phyloP scores from a whole-genome alignment of 2,329 filamentous ascomycete genomes.

The Colletotrichum sp. region DNA sequence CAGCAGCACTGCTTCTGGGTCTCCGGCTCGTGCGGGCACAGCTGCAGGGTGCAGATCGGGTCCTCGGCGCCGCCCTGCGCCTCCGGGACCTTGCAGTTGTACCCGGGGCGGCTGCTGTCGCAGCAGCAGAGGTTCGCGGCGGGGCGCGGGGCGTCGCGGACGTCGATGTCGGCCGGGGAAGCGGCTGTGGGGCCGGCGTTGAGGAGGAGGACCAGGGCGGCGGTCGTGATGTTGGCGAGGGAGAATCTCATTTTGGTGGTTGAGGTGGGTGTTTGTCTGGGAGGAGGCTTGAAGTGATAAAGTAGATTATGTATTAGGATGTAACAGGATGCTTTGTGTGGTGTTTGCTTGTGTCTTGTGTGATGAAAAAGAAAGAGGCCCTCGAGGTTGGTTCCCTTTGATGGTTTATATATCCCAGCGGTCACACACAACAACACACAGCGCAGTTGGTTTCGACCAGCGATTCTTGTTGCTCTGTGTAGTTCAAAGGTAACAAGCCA shows the following conservation, averaged over 20 bases:
- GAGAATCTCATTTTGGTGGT: constrained; percentile 17
- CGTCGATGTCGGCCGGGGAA: constrained; percentile 22
- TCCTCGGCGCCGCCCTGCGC: neutral
- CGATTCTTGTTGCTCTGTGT: neutral
- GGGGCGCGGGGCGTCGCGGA: neutral
- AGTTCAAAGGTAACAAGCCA: neutral
- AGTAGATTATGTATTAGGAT: neutral
- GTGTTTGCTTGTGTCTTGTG: neutral
- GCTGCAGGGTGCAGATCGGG: constrained; percentile 6
- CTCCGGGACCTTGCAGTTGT: constrained; percentile 20
- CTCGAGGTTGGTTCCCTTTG: neutral
- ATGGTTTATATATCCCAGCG: neutral
- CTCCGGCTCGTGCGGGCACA: constrained; percentile 25
- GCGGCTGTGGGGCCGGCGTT: constrained; percentile 21
- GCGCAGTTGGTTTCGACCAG: neutral
- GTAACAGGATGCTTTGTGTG: neutral
- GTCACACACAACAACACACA: neutral
- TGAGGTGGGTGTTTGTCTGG: neutral
- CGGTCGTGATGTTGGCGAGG: constrained; percentile 24
- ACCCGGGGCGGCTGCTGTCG: constrained; percentile 11
- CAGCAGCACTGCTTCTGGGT: constrained; percentile 26
- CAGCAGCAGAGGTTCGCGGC: constrained; percentile 29
- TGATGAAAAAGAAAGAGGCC: neutral
- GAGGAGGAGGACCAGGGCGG: constrained; percentile 4
- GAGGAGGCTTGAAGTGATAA: neutral